Evolutionary conservation across 2,329 filamentous ascomycete species (phyloP).

Genomic region (Zymoseptoria passerinii): DNA sequence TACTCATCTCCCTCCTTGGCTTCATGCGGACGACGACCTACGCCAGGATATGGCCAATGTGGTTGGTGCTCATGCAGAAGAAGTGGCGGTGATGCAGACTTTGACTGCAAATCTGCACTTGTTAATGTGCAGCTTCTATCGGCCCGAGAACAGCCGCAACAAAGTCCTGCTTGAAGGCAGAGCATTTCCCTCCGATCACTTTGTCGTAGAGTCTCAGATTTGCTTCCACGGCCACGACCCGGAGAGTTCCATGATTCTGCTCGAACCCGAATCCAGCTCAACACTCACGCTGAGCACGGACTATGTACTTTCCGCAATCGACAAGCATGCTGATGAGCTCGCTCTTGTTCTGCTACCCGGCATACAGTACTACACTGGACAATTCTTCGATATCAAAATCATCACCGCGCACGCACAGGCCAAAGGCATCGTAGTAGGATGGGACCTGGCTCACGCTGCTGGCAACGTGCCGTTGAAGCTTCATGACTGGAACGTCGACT

Average conservation of each 20-base stretch:
- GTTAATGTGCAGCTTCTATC: slow-evolving; percentile 77
- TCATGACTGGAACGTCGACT: slow-evolving; percentile 86
- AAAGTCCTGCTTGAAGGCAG: slow-evolving; percentile 87
- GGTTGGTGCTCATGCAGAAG: slow-evolving; percentile 62
- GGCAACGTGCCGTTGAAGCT: slow-evolving; percentile 73
- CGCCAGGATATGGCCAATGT: slow-evolving; percentile 61
- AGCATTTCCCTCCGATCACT: slow-evolving; percentile 65
- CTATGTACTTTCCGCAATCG: slow-evolving; percentile 63
- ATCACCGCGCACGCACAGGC: slow-evolving; percentile 72
- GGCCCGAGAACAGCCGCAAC: slow-evolving; percentile 54
- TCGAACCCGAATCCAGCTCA: slow-evolving; percentile 51
- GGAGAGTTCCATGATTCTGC: slow-evolving; percentile 61
- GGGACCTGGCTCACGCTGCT: slow-evolving; percentile 80
- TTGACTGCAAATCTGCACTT: slow-evolving; percentile 75
- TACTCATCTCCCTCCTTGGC: slow-evolving; percentile 62
- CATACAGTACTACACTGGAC: slow-evolving; percentile 87
- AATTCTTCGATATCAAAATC: slow-evolving; percentile 70
- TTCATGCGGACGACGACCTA: slow-evolving; percentile 69
- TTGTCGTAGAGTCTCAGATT: slow-evolving; percentile 76
- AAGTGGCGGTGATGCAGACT: slow-evolving; percentile 84
- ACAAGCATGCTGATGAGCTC: slow-evolving; percentile 61
- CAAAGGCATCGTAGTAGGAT: slow-evolving; percentile 66
- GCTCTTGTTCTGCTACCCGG: slow-evolving; percentile 75
- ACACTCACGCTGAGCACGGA: slow-evolving; percentile 59
- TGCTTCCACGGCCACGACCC: slow-evolving; percentile 60